A percentile compares a stretch with the other conserved stretches of the same genome.
phyloP scores from a whole-genome alignment of 23 red algal genomes.

The Gracilaria gracilis region DNA sequence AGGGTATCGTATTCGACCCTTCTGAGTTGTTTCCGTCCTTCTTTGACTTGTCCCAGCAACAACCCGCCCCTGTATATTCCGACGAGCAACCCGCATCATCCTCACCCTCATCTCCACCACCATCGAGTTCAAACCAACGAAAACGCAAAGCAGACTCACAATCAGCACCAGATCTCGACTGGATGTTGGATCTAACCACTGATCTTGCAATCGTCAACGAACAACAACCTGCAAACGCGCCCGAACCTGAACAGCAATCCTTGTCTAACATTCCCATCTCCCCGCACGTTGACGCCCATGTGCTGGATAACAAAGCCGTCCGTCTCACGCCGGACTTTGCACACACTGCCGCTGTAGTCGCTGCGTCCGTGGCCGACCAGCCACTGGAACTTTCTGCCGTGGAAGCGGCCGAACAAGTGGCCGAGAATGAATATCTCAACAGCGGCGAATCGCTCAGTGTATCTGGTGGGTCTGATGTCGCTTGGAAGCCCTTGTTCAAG shows the following conservation, averaged over 20 bases:
- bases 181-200: neutral
- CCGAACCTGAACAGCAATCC: neutral
- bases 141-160: neutral
- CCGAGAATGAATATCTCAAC: neutral
- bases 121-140: neutral
- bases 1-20: neutral
- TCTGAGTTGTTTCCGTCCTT: neutral
- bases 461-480: neutral
- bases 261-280: neutral
- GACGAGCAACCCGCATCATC: neutral
- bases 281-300: neutral
- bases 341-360: neutral
- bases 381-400: neutral
- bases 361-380: neutral
- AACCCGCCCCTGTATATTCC: neutral
- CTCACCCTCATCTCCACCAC: neutral
- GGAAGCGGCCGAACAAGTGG: neutral
- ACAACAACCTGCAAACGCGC: neutral
- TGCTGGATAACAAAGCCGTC: neutral
- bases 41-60: neutral
- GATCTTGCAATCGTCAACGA: neutral
- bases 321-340: neutral
- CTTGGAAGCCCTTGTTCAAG: neutral
- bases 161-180: neutral
- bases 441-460: neutral